phyloP scores from a whole-genome alignment of 345 rosid species.

The Mercurialis annua region DNA sequence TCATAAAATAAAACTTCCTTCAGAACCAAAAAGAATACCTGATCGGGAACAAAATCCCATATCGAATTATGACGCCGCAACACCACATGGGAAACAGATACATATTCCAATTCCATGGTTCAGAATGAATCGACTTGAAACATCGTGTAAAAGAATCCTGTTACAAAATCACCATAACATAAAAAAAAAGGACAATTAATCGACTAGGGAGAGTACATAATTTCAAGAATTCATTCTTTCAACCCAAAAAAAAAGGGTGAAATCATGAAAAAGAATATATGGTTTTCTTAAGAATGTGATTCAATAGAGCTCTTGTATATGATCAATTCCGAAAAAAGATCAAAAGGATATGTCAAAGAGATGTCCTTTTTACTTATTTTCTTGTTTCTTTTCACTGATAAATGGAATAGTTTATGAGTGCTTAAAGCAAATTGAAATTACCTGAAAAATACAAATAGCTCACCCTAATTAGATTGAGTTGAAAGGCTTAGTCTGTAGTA shows the following conservation, averaged over 20 bases:
- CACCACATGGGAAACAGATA: slow-evolving; percentile 95
- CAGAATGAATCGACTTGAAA: slow-evolving; percentile 90
- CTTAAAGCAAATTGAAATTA: neutral
- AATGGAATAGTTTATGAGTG: neutral
- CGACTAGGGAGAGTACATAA: neutral
- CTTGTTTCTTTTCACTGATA: neutral
- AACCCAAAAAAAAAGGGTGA: neutral
- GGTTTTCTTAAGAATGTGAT: no score
- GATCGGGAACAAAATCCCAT: slow-evolving; percentile 74
- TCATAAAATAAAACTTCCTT: neutral
- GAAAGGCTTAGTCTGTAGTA: neutral
- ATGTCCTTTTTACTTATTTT: neutral
- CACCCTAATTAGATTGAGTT: neutral
- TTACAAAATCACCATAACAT: neutral
- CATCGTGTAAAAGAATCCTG: slow-evolving; percentile 94
- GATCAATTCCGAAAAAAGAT: no score
- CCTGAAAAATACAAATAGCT: neutral
- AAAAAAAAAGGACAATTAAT: neutral
- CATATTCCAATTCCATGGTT: slow-evolving; percentile 97
- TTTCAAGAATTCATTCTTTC: neutral
- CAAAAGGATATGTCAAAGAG: neutral
- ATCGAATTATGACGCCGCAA: slow-evolving; percentile 74
- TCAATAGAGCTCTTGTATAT: no score
- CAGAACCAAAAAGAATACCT: slow-evolving; percentile 45
- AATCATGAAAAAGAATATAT: neutral